Conservation (phyloP, 192 early-diverging fungal genomes). For the Coemansia asiatica region DNA sequence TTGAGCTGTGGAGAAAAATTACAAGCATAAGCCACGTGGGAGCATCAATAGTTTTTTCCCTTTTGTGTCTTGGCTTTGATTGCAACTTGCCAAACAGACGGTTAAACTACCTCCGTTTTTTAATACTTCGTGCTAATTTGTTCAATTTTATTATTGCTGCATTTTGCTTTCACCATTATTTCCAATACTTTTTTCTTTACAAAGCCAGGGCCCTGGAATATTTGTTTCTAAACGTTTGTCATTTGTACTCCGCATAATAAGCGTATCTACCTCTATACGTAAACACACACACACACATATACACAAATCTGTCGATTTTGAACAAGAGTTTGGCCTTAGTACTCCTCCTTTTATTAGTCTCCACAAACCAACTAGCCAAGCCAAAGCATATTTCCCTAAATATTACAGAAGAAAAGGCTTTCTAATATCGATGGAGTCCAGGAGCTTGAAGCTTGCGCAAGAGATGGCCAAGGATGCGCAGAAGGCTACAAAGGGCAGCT, state of each 20-base stretch:
- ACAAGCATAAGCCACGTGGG: too few species aligned
- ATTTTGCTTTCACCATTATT: too few species aligned
- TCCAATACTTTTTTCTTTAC: too few species aligned
- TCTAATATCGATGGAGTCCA: conserved; percentile 18
- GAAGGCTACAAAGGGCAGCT: conserved; percentile 48
- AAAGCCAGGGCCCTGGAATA: not conserved
- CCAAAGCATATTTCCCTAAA: not conserved
- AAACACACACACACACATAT: not conserved
- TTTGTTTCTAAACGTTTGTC: not conserved
- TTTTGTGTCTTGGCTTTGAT: too few species aligned
- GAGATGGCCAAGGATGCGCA: conserved; percentile 46
- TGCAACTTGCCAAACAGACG: too few species aligned
- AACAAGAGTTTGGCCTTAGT: not conserved
- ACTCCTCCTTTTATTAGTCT: not conserved
- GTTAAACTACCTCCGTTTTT: too few species aligned
- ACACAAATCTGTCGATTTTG: not conserved
- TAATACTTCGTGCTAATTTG: too few species aligned
- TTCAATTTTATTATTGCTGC: too few species aligned
- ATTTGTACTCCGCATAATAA: not conserved
- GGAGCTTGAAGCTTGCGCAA: conserved; percentile 39
- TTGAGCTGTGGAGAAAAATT: too few species aligned
- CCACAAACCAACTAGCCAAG: not conserved
- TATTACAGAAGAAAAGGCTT: not conserved
- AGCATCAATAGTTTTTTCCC: too few species aligned
- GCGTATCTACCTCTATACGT: not conserved